A percentile compares a stretch with the other conserved stretches of the same genome.
phyloP scores from a whole-genome alignment of 352 stramenopile species.

The Phytophthora fragariae region DNA sequence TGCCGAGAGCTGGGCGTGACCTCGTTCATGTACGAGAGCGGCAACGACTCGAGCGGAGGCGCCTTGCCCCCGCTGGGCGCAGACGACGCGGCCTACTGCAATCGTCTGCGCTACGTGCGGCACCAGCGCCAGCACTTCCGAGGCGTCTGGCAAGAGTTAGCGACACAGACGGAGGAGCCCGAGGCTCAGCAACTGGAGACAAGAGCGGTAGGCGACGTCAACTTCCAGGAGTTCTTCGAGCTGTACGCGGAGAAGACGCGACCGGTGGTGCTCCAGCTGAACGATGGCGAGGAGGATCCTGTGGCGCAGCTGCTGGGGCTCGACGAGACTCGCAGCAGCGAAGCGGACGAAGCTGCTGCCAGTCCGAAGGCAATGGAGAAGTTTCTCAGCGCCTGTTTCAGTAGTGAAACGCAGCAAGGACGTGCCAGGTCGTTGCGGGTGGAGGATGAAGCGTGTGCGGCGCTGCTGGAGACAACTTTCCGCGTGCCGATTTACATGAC shows the following conservation, averaged over 20 bases:
- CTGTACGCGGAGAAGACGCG: slow-evolving; percentile 45
- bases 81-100: slow-evolving; percentile 45
- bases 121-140: slow-evolving; percentile 50
- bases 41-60: slow-evolving; percentile 3
- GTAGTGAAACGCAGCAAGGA: slow-evolving; percentile 9
- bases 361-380: slow-evolving; percentile 6
- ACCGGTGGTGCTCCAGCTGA: slow-evolving; percentile 47
- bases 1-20: slow-evolving; percentile 43
- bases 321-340: not conserved
- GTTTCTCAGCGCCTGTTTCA: slow-evolving; percentile 37
- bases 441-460: slow-evolving; percentile 40
- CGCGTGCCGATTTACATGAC: slow-evolving; percentile 59
- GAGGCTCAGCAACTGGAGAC: slow-evolving; percentile 20
- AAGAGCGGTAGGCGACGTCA: slow-evolving; percentile 32
- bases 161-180: not conserved
- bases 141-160: slow-evolving; percentile 31
- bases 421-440: slow-evolving; percentile 28
- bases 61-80: slow-evolving; percentile 12
- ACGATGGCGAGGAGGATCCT: slow-evolving; percentile 14
- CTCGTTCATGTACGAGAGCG: slow-evolving; percentile 28
- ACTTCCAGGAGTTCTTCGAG: slow-evolving; percentile 75
- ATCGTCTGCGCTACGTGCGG: slow-evolving; percentile 60
- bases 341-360: slow-evolving; percentile 4
- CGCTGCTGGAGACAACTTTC: slow-evolving; percentile 48
- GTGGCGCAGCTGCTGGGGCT: slow-evolving; percentile 30